These are phyloP conservation scores for Alternaria conjuncta DNA, from an alignment of 2,329 filamentous ascomycete genomes.

Conservation along the genomic window DNA sequence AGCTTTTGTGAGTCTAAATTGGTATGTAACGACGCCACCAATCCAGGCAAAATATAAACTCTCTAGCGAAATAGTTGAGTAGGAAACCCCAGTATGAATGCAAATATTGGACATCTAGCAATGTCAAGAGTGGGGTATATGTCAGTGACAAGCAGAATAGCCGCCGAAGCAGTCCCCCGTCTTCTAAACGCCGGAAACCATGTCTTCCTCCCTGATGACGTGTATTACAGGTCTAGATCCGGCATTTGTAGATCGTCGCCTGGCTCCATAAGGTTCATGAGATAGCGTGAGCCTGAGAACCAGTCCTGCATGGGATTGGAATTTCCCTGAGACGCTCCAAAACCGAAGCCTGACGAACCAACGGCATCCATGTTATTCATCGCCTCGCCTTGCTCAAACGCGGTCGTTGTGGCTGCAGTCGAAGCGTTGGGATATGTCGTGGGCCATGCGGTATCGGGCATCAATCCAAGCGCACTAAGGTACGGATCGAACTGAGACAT, in stretches of 20 bases:
- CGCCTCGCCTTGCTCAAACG: slow-evolving; percentile 7
- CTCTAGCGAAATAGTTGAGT: background rate
- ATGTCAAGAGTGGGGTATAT: background rate
- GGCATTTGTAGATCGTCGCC: slow-evolving; percentile 57
- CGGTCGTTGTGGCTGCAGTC: slow-evolving; percentile 9
- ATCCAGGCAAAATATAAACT: background rate
- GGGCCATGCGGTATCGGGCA: slow-evolving; percentile 50
- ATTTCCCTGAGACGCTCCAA: slow-evolving; percentile 13
- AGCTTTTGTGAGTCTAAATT: background rate
- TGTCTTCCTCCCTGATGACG: background rate
- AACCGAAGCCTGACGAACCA: slow-evolving; percentile 11
- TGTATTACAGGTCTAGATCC: slow-evolving; percentile 24
- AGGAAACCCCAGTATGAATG: background rate
- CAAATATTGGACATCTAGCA: background rate
- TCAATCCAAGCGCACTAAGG: slow-evolving; percentile 67
- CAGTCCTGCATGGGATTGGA: slow-evolving; percentile 65
- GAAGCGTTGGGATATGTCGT: slow-evolving; percentile 5
- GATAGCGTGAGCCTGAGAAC: slow-evolving; percentile 70
- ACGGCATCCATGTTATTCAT: background rate
- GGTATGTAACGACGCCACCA: background rate
- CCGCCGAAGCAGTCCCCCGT: background rate
- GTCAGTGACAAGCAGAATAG: background rate
- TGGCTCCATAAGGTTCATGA: slow-evolving; percentile 67
- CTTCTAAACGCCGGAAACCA: background rate
- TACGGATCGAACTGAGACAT: slow-evolving; percentile 66